Conservation (phyloP, 306 rosid species). For the Medicago ruthenica region DNA sequence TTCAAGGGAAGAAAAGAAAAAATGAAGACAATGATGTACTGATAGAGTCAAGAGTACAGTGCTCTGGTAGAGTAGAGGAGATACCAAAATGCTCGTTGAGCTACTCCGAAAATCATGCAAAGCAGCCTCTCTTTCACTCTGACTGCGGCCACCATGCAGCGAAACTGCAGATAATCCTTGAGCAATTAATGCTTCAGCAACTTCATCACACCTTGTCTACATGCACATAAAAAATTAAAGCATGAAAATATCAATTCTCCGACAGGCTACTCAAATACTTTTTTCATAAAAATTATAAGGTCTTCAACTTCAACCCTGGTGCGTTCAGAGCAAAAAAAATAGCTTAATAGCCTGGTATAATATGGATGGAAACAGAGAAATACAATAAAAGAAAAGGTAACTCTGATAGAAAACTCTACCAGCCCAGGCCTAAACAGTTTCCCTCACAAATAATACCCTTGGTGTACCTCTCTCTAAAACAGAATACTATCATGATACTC, state of each 20-base stretch:
- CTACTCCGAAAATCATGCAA: slow-evolving; percentile 75
- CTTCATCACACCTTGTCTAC: slow-evolving; percentile 84
- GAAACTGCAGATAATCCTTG: slow-evolving; percentile 88
- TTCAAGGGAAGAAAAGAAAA: neutral
- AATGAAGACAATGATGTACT: neutral
- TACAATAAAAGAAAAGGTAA: neutral
- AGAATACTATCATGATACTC: neutral
- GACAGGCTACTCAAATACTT: slow-evolving; percentile 3
- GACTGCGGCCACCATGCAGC: slow-evolving; percentile 92
- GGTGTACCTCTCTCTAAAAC: slow-evolving; percentile 1
- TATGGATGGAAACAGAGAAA: neutral
- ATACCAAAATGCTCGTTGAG: slow-evolving; percentile 81
- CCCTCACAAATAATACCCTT: neutral
- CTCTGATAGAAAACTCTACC: neutral
- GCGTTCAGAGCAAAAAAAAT: neutral
- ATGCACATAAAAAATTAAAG: slow-evolving; percentile 41
- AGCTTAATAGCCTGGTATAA: neutral
- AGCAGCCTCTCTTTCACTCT: slow-evolving; percentile 85
- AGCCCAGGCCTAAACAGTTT: neutral
- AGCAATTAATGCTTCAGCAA: slow-evolving; percentile 82
- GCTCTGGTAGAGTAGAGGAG: slow-evolving; percentile 7
- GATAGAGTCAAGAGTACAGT: neutral
- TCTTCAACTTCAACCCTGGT: neutral
- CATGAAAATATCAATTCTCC: neutral
- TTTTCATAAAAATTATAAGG: neutral